Evolutionary conservation across 1,284 basidiomycete genomes (phyloP).

Genomic region (Ustilago lituana): DNA sequence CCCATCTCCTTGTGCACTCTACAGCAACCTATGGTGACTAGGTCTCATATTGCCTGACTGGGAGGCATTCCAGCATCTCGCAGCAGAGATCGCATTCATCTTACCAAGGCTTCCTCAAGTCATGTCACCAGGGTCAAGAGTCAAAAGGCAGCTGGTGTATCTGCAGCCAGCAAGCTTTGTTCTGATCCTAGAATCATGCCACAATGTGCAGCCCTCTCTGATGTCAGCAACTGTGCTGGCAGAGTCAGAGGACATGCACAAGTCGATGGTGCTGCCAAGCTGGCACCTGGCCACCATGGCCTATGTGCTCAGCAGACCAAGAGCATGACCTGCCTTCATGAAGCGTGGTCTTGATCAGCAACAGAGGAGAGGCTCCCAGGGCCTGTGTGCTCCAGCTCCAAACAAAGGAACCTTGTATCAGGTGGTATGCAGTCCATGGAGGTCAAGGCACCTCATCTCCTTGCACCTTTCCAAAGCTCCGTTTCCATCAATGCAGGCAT

Average conservation of each 20-base stretch:
- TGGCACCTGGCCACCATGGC: constrained; percentile 31
- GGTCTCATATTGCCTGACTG: constrained; percentile 34
- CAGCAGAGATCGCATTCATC: constrained; percentile 46
- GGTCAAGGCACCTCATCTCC: constrained; percentile 31
- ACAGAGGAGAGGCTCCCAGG: constrained; percentile 25
- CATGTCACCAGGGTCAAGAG: constrained; percentile 27
- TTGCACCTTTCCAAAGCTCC: constrained; percentile 35
- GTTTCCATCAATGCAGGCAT: constrained; percentile 13
- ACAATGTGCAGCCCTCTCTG: constrained; percentile 38
- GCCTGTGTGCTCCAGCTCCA: constrained; percentile 21
- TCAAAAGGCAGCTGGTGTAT: constrained; percentile 14
- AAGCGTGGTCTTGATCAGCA: constrained; percentile 30
- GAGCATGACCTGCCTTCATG: constrained; percentile 41
- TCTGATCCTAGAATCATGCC: constrained; percentile 27
- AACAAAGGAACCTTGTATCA: constrained; percentile 24
- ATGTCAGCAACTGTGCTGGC: constrained; percentile 46
- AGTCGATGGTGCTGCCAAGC: constrained; percentile 23
- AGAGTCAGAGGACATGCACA: constrained; percentile 2
- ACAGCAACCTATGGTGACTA: constrained; percentile 33
- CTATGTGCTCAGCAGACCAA: constrained; percentile 35
- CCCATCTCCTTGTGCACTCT: neutral
- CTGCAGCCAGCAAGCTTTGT: constrained; percentile 21
- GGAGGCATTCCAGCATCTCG: constrained; percentile 46
- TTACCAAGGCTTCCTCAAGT: constrained; percentile 37
- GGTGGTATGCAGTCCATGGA: constrained; percentile 41